Evolutionary conservation across 2,329 filamentous ascomycete genomes (phyloP), one percentile per base, ranked within the genome.

Genomic region (Magnaporthiopsis poae): DNA sequence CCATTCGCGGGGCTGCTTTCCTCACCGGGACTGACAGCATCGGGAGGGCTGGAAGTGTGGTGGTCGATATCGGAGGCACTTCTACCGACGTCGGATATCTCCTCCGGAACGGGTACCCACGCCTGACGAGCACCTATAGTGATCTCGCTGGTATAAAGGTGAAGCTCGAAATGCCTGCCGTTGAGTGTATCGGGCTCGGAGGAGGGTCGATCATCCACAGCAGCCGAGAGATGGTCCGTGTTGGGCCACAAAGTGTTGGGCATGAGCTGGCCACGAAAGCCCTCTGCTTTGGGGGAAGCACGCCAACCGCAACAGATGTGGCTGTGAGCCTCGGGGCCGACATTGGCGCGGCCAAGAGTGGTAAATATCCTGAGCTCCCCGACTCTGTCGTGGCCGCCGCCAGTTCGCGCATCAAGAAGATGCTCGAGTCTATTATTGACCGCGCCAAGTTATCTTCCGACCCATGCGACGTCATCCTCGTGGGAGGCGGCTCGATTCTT

Each of bases 1-100:
- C 83, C 66, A 85, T 87, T 78, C 81, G 82, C 65, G 86, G 86
- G 0, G 86, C 86, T 2, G 87, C 86, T 0, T 88, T 87, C 66
- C 75, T 90, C 13, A 77, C 79, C 0, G 76, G 79, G 59, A 72
- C 72, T 3, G 68, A 75, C n/a, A 66, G 72, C 27, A 72, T 71
- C 18, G 69, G 74, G 2, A 75, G 80, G 66, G 74, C 77, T 0
- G 52, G 63, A 8, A 75, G 81, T 70, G 84, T 89, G 77, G 86
- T 89, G 0, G 82, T 89, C 1, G 87, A 90, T 70, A 84, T 90
- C 65, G 87, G 87, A 0, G 87, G 87, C 2, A 90, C 87, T 0
- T 89, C 87, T 0, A 84, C 86, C 0, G 87, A 89, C 69, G 84
- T 88, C 13, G 86, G 87, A 0, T 74, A 88, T 0, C 73, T 90